Conservation (phyloP, 345 rosid species). For the Populus pruinosa region DNA sequence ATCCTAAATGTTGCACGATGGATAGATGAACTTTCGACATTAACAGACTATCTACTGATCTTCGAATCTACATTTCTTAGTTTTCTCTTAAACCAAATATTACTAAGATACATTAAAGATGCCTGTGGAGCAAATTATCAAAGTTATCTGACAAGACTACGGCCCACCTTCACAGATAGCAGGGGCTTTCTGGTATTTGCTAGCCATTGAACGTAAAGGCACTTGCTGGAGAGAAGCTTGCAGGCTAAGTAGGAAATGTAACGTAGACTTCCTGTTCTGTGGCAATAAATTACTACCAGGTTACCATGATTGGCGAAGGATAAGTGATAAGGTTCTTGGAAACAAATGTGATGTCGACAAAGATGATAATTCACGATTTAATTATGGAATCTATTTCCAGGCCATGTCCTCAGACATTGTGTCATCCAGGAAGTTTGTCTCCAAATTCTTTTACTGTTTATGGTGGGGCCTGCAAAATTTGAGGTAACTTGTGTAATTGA, state of each 20-base stretch:
- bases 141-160: background rate
- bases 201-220: slow-evolving; percentile 73
- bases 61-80: background rate
- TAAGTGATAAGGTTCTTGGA: slow-evolving; percentile 39
- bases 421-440: slow-evolving; percentile 41
- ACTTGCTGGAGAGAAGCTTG: slow-evolving; percentile 73
- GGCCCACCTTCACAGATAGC: slow-evolving; percentile 46
- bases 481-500: slow-evolving; percentile 39
- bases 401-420: slow-evolving; percentile 62
- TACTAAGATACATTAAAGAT: background rate
- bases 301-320: slow-evolving; percentile 48
- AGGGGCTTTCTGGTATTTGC: slow-evolving; percentile 82
- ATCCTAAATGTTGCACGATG: background rate
- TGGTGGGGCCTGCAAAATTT: slow-evolving; percentile 96
- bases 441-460: slow-evolving; percentile 72
- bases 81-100: background rate
- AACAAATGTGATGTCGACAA: slow-evolving; percentile 36
- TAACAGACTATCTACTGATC: background rate
- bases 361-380: slow-evolving; percentile 34
- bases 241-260: slow-evolving; percentile 35
- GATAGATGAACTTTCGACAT: background rate
- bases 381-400: slow-evolving; percentile 70
- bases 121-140: background rate
- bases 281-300: slow-evolving; percentile 46
- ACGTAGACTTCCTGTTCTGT: slow-evolving; percentile 56